Conservation (phyloP, 257 asterid species). For the Haberlea rhodopensis region DNA sequence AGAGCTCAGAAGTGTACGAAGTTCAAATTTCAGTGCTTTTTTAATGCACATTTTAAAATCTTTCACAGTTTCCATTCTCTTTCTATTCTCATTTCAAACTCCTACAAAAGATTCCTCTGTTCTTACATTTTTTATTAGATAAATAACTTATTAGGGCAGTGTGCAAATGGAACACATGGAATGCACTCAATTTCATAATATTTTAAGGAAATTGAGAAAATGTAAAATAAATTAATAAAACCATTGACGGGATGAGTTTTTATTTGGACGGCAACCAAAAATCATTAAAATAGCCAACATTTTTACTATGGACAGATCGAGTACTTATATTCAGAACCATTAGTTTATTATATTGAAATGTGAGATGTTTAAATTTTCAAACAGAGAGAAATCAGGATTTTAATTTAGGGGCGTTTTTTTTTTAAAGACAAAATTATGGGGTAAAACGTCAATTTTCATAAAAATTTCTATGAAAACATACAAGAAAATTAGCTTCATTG, state of each 20-base stretch:
- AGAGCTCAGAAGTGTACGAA: neutral
- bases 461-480: too few species aligned
- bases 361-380: neutral
- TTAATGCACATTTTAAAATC: conserved; percentile 19
- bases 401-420: too few species aligned
- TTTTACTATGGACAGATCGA: too few species aligned
- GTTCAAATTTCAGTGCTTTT: conserved; percentile 56
- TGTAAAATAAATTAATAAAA: neutral
- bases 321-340: too few species aligned
- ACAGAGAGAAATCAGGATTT: too few species aligned
- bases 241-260: neutral
- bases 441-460: too few species aligned
- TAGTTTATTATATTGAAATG: too few species aligned
- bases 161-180: conserved; percentile 31
- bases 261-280: too few species aligned
- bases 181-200: conserved; percentile 10
- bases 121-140: conserved; percentile 29
- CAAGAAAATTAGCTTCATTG: too few species aligned
- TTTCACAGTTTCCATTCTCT: conserved; percentile 76
- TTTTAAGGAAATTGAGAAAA: neutral
- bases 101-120: conserved; percentile 49
- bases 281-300: too few species aligned
- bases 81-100: conserved; percentile 58
- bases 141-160: neutral
- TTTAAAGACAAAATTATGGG: too few species aligned